Conservation (phyloP, 352 stramenopile species). For the Pythium pyrilobum region DNA sequence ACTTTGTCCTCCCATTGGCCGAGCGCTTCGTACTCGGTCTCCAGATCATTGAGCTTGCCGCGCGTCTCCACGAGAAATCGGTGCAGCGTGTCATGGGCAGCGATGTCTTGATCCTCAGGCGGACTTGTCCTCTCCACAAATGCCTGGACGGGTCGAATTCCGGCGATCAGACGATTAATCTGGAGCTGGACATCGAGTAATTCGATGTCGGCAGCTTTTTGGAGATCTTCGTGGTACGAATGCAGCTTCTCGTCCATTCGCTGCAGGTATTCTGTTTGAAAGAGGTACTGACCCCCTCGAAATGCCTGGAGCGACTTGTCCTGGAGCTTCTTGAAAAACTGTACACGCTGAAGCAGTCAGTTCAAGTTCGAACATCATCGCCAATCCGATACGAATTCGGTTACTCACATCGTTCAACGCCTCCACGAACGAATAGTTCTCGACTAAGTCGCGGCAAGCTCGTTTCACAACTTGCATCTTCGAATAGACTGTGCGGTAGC, state of each 20-base stretch:
- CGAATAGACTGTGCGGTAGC: slow-evolving; percentile 30
- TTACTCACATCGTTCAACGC: slow-evolving; percentile 35
- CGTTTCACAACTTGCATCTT: slow-evolving; percentile 56
- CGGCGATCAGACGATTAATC: slow-evolving; percentile 46
- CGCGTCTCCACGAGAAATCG: slow-evolving; percentile 43
- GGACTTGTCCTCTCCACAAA: slow-evolving; percentile 38
- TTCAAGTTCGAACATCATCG: too few relatives aligned
- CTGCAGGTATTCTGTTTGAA: slow-evolving; percentile 30
- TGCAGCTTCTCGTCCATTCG: slow-evolving; percentile 46
- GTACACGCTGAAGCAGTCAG: neutral
- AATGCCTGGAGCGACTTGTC: slow-evolving; percentile 35
- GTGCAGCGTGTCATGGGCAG: slow-evolving; percentile 40
- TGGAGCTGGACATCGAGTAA: slow-evolving; percentile 60
- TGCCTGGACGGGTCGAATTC: slow-evolving; percentile 33
- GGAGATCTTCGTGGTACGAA: slow-evolving; percentile 53
- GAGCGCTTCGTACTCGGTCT: slow-evolving; percentile 61
- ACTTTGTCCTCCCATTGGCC: slow-evolving; percentile 59
- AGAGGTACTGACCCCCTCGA: slow-evolving; percentile 18
- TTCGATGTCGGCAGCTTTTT: slow-evolving; percentile 46
- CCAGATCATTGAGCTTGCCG: slow-evolving; percentile 31
- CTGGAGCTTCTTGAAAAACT: slow-evolving; percentile 47
- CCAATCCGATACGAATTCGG: neutral
- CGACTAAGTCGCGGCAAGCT: slow-evolving; percentile 55
- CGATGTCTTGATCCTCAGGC: slow-evolving; percentile 28
- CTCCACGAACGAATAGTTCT: slow-evolving; percentile 63